phyloP scores from a whole-genome alignment of 306 rosid species.

The Pachyrhizus erosus region DNA sequence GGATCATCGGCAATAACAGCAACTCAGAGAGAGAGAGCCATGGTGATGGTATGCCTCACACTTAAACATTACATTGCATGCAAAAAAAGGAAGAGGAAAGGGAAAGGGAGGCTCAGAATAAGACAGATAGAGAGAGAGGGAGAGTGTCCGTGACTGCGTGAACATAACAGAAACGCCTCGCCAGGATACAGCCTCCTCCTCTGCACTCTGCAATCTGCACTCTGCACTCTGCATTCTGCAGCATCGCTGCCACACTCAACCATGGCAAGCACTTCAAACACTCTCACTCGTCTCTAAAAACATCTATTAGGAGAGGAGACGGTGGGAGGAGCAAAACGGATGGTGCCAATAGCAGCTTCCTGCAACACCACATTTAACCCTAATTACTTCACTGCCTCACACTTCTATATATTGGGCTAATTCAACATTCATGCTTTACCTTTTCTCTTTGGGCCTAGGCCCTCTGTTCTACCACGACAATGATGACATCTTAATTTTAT shows the following conservation, averaged over 20 bases:
- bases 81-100: not conserved
- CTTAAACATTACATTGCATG: not conserved
- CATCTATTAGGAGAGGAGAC: no score
- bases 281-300: no score
- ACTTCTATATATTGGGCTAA: no score
- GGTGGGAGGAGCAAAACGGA: not conserved
- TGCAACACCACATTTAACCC: not conserved
- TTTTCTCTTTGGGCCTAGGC: not conserved
- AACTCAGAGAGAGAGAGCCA: not conserved
- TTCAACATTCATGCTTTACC: not conserved
- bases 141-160: not conserved
- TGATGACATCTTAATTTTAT: no score
- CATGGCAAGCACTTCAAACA: no score
- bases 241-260: no score
- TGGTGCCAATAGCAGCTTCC: not conserved
- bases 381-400: not conserved
- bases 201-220: no score
- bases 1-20: not conserved
- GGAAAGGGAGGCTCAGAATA: not conserved
- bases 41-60: not conserved
- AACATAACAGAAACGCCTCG: not conserved
- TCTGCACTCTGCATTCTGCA: no score
- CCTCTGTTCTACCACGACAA: no score
- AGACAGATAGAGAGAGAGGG: no score
- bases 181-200: not conserved